Conservation (phyloP, 495 filamentous ascomycete species). For the Bacidia gigantensis region DNA sequence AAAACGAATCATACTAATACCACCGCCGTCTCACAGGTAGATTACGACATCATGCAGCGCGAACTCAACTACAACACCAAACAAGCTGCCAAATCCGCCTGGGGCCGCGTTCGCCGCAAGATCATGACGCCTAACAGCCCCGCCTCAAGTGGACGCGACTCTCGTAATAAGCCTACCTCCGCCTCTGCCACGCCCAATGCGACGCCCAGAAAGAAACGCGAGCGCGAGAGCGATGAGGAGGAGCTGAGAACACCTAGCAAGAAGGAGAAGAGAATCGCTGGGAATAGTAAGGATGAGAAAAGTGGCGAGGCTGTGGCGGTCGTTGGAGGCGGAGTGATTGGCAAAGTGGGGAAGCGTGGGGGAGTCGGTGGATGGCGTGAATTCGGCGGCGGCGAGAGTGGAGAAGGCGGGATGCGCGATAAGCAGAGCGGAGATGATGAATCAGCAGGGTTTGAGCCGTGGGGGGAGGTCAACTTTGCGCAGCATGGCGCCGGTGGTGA, state of each 20-base stretch:
- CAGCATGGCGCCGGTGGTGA: too few relatives aligned
- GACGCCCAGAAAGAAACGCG: neutral
- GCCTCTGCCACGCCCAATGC: too few relatives aligned
- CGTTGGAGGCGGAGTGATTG: too few relatives aligned
- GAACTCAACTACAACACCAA: neutral
- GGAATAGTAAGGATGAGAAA: neutral
- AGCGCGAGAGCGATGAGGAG: neutral
- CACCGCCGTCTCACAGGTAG: neutral
- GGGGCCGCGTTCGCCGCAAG: neutral
- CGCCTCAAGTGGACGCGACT: neutral
- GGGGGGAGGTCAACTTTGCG: too few relatives aligned
- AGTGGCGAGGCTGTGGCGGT: neutral
- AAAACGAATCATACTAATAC: too few relatives aligned
- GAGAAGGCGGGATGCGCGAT: too few relatives aligned
- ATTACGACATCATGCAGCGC: neutral
- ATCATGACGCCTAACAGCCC: neutral
- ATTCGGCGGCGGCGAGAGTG: too few relatives aligned
- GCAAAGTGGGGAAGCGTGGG: too few relatives aligned
- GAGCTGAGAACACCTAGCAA: neutral
- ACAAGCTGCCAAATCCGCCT: neutral
- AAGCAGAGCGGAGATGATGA: too few relatives aligned
- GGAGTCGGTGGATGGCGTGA: too few relatives aligned
- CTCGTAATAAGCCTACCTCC: neutral
- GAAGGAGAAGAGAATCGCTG: neutral
- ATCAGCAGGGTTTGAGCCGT: too few relatives aligned